Base-by-base conservation (phyloP, 805 yeast genomes). In the Tetrapisispora fleetii region DNA sequence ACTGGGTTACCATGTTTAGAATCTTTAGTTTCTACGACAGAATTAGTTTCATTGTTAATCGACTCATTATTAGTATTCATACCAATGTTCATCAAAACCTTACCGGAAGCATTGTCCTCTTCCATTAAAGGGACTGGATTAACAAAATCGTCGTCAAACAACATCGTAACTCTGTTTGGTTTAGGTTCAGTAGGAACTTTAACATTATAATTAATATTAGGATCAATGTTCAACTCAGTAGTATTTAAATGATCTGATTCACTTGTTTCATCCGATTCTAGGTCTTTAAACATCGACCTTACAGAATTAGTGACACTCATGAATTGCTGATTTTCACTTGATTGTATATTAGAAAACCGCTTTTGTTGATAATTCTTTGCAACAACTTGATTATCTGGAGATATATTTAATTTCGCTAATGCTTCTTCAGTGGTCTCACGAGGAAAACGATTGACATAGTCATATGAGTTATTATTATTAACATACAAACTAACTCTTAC, bases 361-460 rank as follows among this genome's bases (percentile, higher is more conserved):
- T 61, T 63, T 40, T 58, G 59, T 4, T 54, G 45, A 7, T 46
- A 40, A 5, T 52, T 51, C 5, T 40, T 28, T 32, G 36, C 54
- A 6, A 18, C 24, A 5, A 49, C 35, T 4, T 55, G 27, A 22
- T 52, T 55, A n/a, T 61, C 64, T 11, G 67, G 64, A 2, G 63
- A 52, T 28, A 62, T 37, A 37, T 57, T 54, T 50, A 65, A 59
- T 41, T 59, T 65, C 13, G 68, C 60, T 16, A 65, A 54, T 17
- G 64, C 56, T 42, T 63, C 65, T 49, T 62, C 68, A 2, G 68
- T 65, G 1, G 68, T 64, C 40, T 64, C 67, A 18, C 68, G 54
- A 16, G 58, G 57, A 14, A 64, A 46, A 11, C 51, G 47, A 4
- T 54, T 48, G 4, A 4, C n/a, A 27, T 27, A 6, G 30, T 52